Conservation (phyloP, 2,329 filamentous ascomycete species). For the Aspergillus eucalypticola region DNA sequence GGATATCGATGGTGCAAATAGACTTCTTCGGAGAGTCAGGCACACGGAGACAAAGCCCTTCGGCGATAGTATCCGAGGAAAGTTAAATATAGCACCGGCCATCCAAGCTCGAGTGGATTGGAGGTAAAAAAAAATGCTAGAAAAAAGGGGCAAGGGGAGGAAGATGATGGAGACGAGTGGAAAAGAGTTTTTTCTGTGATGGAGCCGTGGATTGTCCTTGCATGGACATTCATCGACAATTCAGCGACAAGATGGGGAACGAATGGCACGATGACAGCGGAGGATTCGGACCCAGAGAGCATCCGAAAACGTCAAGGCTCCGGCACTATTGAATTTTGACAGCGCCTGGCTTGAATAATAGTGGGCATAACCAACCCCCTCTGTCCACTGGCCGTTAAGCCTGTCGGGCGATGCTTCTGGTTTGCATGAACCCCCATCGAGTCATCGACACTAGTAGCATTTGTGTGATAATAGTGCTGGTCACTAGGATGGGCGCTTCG, state of each 20-base stretch:
- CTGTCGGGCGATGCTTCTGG: neutral
- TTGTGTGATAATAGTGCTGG: constrained; percentile 15
- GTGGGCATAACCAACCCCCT: neutral
- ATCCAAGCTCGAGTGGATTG: neutral
- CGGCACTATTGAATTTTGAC: constrained; percentile 28
- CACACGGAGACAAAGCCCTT: neutral
- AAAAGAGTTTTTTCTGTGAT: neutral
- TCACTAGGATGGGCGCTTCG: constrained; percentile 1
- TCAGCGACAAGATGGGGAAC: neutral
- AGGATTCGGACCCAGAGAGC: constrained; percentile 14
- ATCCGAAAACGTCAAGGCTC: constrained; percentile 18
- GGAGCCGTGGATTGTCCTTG: neutral
- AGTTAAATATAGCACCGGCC: neutral
- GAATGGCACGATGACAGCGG: constrained; percentile 17
- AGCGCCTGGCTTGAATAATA: constrained; percentile 15
- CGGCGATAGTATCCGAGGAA: neutral
- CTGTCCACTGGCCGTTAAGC: constrained; percentile 1
- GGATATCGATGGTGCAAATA: neutral
- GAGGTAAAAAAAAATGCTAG: neutral
- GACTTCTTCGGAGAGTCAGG: neutral
- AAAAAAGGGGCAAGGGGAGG: neutral
- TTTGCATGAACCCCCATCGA: constrained; percentile 9
- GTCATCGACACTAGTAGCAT: constrained; percentile 13
- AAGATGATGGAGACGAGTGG: neutral
- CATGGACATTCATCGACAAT: neutral